Evolutionary conservation across 2,329 filamentous ascomycete genomes (phyloP), one percentile per base, ranked within the genome.

Genomic region (Stagonosporopsis chrysanthemi): DNA sequence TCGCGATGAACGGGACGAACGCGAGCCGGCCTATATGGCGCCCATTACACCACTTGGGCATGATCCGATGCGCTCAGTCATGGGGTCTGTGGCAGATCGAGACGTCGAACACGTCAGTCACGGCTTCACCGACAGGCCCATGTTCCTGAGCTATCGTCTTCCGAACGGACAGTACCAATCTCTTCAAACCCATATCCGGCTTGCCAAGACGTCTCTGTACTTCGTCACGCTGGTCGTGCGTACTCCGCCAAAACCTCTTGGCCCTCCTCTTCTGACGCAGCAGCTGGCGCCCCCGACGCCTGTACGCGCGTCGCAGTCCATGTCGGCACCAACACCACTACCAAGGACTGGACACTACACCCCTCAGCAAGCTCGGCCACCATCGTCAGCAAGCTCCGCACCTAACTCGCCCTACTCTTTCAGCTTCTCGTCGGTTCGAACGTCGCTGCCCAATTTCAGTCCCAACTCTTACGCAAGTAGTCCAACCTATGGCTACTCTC

Each of bases 1-100:
- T 45, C 74, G 80, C 35, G 75, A 79, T 35, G 82, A 84, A 60
- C 69, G 79, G 45, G 79, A 81, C 38, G 70, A 74, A 28, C 75
- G 79, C 35, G 81, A 83, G 52, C 81, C 82, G 14, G 69, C 80
- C 26, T 82, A 81, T 60, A 78, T 83, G 68, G 77, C 82, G 23
- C 80, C 81, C 5, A 83, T 83, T 23, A 77, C 76, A 15, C 73
- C 74, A 11, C 67, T 78, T 4, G 74, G 75, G 31, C 74, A 80
- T 36, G 79, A 81, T 62, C 77, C 78, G 11, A 67, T 82, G 43
- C 73, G 74, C 19, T 54, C 66, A 5, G 72, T 80, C 12, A 68
- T 82, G 42, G 71, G 77, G 15, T 69, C 71, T 23, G 68, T 81
- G 8, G 63, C 66, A 3, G 78, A 81, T 39, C 69, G 68, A 4